Base-by-base conservation (phyloP, 1,284 basidiomycete species). In the Ceratorhiza oryzae-sativae region DNA sequence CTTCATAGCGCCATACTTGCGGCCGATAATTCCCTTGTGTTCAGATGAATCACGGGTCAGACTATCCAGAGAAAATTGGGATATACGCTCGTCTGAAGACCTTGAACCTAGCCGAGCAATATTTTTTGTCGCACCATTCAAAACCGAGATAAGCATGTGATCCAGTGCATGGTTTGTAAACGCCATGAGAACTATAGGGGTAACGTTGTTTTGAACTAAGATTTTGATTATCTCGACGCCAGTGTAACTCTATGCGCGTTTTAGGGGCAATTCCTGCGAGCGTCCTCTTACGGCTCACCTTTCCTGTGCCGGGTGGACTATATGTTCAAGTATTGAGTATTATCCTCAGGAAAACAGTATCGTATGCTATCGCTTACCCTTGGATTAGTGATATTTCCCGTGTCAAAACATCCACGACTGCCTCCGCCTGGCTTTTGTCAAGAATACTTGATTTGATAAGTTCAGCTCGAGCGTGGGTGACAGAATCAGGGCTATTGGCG, bases 251-350 rank as follows among this genome's bases (percentile, higher is more conserved):
- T 88, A 23, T 5, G n/a, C 3, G 13, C 5, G 20, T 13, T 74
- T 12, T n/a, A 45, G n/a, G 2, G 6, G 25, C 6, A 8, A 32
- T 34, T 2, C n/a, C 36, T 61, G 59, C 9, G 10, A 36, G 3
- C 45, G 20, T n/a, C 23, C 48, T 46, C 18, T 1, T 59, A 3
- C 27, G 23, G 18, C 75, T 73, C 71, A 88, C 88, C 83, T 92
- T 91, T 75, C 90, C 90, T 0, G 90, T 91, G 1, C 90, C 90
- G 5, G 90, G 90, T 34, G 90, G 90, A 34, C 88, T 90, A 48
- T 39, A 20, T n/a, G 32, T 18, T 48, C 3, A 30, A 46, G 23
- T 18, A 36, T 15, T 27, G 18, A 62, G 76, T 2, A 30, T 51
- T 20, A 25, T 27, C 25, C 9, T 45, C 6, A n/a, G 9, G 23